A percentile compares a stretch with the other conserved stretches of the same genome.
phyloP scores from a whole-genome alignment of 768 basidiomycete species.

The Rhodotorula kratochvilovae region DNA sequence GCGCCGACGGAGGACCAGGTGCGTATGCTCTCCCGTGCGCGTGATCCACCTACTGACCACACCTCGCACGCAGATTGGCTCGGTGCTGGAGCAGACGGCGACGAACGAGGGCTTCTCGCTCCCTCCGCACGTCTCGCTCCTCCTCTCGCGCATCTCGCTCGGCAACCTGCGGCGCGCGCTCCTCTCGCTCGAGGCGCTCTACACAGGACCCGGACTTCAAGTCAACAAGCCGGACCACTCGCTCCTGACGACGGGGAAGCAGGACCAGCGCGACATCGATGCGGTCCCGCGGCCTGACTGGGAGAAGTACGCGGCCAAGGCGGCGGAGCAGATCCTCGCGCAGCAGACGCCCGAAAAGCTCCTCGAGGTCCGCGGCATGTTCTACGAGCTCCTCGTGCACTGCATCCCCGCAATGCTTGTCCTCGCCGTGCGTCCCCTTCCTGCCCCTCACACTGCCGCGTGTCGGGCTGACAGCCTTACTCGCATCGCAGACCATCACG shows the following conservation, averaged over 20 bases:
- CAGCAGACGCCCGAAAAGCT: slow-evolving; percentile 85
- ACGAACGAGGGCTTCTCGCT: slow-evolving; percentile 72
- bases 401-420: slow-evolving; percentile 92
- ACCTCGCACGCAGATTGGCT: slow-evolving; percentile 60
- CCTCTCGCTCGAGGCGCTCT: slow-evolving; percentile 87
- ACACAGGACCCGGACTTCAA: slow-evolving; percentile 60
- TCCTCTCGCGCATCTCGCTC: slow-evolving; percentile 72
- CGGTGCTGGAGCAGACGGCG: slow-evolving; percentile 72
- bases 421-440: slow-evolving; percentile 61
- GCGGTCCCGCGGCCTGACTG: slow-evolving; percentile 81
- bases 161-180: slow-evolving; percentile 94
- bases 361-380: slow-evolving; percentile 84
- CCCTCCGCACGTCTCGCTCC: slow-evolving; percentile 67
- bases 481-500: slow-evolving; percentile 68
- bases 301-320: slow-evolving; percentile 92
- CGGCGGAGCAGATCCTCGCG: slow-evolving; percentile 79
- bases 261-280: slow-evolving; percentile 31
- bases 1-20: slow-evolving; percentile 79
- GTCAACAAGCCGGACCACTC: slow-evolving; percentile 28
- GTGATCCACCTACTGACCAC: too few species aligned
- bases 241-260: slow-evolving; percentile 31
- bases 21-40: slow-evolving; percentile 5
- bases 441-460: background rate
- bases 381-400: slow-evolving; percentile 92
- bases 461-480: background rate